phyloP scores from a whole-genome alignment of 768 basidiomycete species.

The Pleurotus ostreatus region DNA sequence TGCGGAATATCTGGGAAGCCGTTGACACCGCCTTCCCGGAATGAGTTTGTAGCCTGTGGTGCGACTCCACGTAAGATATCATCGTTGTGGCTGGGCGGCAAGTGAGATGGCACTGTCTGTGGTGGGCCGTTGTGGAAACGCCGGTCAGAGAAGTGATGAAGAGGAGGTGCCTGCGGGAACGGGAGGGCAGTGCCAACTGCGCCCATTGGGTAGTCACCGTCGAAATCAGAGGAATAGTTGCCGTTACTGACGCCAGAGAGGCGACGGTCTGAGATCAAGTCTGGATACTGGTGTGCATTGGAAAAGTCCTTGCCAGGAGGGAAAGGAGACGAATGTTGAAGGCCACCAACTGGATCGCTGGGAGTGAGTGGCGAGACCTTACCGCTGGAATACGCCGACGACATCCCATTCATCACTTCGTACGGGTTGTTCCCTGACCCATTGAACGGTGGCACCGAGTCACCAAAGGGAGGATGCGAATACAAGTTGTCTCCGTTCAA shows the following conservation, averaged over 20 bases:
- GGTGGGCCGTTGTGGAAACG: slow-evolving; percentile 47
- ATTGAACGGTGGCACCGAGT: slow-evolving; percentile 56
- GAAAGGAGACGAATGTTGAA: slow-evolving; percentile 55
- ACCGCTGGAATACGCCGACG: slow-evolving; percentile 63
- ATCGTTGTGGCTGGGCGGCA: slow-evolving; percentile 41
- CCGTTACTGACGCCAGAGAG: slow-evolving; percentile 39
- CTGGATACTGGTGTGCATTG: slow-evolving; percentile 49
- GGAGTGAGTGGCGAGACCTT: slow-evolving; percentile 77
- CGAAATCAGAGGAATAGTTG: slow-evolving; percentile 54
- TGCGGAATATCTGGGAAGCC: slow-evolving; percentile 53
- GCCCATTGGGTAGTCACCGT: slow-evolving; percentile 59
- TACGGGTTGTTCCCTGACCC: slow-evolving; percentile 47
- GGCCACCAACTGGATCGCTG: slow-evolving; percentile 53
- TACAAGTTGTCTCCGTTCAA: slow-evolving; percentile 58
- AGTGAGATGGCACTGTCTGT: slow-evolving; percentile 41
- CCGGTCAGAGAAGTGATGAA: slow-evolving; percentile 60
- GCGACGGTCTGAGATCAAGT: slow-evolving; percentile 57
- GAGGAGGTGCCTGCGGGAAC: slow-evolving; percentile 39
- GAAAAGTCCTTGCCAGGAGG: slow-evolving; percentile 54
- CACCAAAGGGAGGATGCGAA: slow-evolving; percentile 53
- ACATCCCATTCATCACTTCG: slow-evolving; percentile 58
- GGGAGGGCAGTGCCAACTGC: slow-evolving; percentile 41
- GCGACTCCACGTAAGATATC: slow-evolving; percentile 67
- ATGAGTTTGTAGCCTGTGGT: slow-evolving; percentile 66
- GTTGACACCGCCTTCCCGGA: slow-evolving; percentile 46